Conservation (phyloP, 345 rosid genomes). For the Rhizophora mangle region DNA sequence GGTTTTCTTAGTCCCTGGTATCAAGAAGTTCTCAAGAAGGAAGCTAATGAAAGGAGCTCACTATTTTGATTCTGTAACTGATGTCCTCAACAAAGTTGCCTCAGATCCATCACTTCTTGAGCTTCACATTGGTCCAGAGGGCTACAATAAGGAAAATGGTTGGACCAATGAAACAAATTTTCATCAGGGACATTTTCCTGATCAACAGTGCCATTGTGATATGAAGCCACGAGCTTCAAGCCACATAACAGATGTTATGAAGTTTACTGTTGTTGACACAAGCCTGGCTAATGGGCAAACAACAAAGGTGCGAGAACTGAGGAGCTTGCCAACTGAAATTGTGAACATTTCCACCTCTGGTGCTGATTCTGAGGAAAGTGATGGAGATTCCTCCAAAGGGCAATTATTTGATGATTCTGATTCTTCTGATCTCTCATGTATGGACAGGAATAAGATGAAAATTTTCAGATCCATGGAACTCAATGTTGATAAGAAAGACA, state of each 20-base stretch:
- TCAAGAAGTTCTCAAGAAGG: conserved; percentile 68
- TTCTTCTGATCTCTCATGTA: neutral
- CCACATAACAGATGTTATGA: conserved; percentile 20
- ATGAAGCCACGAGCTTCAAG: conserved; percentile 42
- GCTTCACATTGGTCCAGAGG: conserved; percentile 31
- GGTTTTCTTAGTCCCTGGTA: conserved; percentile 74
- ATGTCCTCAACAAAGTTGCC: conserved; percentile 51
- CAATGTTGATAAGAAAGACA: neutral
- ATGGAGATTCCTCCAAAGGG: conserved; percentile 37
- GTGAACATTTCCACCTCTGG: conserved; percentile 23
- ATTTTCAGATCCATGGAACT: neutral
- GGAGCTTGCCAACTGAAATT: conserved; percentile 49
- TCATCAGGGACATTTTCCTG: conserved; percentile 29
- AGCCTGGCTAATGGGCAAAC: conserved; percentile 34
- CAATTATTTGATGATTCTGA: neutral
- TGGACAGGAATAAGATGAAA: neutral
- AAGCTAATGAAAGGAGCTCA: conserved; percentile 68
- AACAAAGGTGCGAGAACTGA: conserved; percentile 43
- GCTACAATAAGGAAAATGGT: conserved; percentile 21
- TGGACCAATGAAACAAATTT: conserved; percentile 21
- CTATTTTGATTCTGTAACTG: conserved; percentile 64
- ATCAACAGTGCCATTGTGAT: conserved; percentile 40
- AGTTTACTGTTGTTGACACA: conserved; percentile 56
- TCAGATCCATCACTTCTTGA: conserved; percentile 51
- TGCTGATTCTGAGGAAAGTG: conserved; percentile 40